These are phyloP conservation scores for Cruciata laevipes DNA, from an alignment of 257 asterid genomes.

Conservation along the genomic window DNA sequence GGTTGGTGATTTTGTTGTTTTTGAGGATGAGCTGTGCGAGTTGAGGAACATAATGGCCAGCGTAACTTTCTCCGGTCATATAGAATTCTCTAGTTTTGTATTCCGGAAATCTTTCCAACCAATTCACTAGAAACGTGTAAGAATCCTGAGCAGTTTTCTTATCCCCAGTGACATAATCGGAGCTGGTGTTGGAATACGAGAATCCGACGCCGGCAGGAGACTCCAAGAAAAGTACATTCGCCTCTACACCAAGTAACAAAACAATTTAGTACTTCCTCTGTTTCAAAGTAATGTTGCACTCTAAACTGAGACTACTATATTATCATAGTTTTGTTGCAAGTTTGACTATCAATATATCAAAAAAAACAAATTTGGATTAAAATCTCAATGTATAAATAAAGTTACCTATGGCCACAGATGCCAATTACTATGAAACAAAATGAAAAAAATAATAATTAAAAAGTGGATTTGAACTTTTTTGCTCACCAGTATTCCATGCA, in stretches of 20 bases:
- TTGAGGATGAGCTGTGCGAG: conserved; percentile 49
- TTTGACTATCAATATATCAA: too few species aligned
- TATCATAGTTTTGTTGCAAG: too few species aligned
- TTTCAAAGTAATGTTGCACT: too few species aligned
- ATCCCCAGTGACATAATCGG: conserved; percentile 54
- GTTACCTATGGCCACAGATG: too few species aligned
- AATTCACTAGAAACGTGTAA: conserved; percentile 46
- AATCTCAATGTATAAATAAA: too few species aligned
- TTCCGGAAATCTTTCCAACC: conserved; percentile 68
- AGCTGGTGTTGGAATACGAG: conserved; percentile 54
- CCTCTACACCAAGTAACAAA: conserved; percentile 38
- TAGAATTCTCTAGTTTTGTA: conserved; percentile 53
- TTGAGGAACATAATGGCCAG: conserved; percentile 72
- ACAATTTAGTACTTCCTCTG: too few species aligned
- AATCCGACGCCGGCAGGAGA: conserved; percentile 82
- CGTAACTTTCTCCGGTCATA: conserved; percentile 62
- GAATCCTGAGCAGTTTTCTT: conserved; percentile 44
- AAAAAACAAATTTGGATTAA: too few species aligned
- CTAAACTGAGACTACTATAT: too few species aligned
- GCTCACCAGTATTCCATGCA: conserved; percentile 58
- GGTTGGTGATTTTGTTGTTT: conserved; percentile 40
- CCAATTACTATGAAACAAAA: too few species aligned
- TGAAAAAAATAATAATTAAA: too few species aligned
- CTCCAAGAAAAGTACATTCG: conserved; percentile 58
- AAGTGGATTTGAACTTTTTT: neutral